Percentiles rank a stretch among this genome's conserved stretches.
Conservation (phyloP, 2,329 filamentous ascomycete species). For the Penicillium verrucosum region DNA sequence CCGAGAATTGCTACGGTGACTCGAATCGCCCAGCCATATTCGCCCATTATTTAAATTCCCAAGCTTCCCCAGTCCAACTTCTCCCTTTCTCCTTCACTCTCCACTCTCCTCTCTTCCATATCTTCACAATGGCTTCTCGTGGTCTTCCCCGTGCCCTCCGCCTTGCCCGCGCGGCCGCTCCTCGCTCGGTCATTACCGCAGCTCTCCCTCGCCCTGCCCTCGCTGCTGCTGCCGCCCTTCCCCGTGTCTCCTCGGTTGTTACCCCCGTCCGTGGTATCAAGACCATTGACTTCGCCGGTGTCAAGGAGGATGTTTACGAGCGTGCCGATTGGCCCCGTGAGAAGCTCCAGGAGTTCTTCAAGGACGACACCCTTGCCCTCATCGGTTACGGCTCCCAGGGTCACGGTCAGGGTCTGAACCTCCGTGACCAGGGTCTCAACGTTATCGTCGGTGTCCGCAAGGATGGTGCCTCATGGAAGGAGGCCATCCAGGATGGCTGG, state of each 20-base stretch:
- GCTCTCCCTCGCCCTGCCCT: constrained; percentile 52
- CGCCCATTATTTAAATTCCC: constrained; percentile 20
- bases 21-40: constrained; percentile 11
- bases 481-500: constrained; percentile 96
- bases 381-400: constrained; percentile 98
- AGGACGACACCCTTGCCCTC: constrained; percentile 97
- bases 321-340: constrained; percentile 97
- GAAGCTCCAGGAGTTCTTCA: constrained; percentile 99
- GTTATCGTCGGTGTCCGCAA: constrained; percentile 99
- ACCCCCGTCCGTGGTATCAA: constrained; percentile 72
- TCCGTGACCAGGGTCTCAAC: constrained; percentile 98
- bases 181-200: constrained; percentile 58
- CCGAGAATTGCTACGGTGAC: constrained; percentile 21
- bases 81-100: constrained; percentile 14
- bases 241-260: constrained; percentile 47
- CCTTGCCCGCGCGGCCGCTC: constrained; percentile 54
- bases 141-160: constrained; percentile 56
- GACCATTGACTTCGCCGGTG: constrained; percentile 97
- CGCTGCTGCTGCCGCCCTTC: constrained; percentile 39
- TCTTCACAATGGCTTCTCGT: constrained; percentile 47
- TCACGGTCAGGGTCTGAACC: constrained; percentile 98
- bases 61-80: constrained; percentile 16
- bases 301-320: constrained; percentile 95
- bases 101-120: constrained; percentile 14
- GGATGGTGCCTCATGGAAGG: constrained; percentile 97